Evolutionary conservation across 2,329 filamentous ascomycete species (phyloP), one percentile per base, ranked within the genome.

Genomic region (Hypoxylon sp.): DNA sequence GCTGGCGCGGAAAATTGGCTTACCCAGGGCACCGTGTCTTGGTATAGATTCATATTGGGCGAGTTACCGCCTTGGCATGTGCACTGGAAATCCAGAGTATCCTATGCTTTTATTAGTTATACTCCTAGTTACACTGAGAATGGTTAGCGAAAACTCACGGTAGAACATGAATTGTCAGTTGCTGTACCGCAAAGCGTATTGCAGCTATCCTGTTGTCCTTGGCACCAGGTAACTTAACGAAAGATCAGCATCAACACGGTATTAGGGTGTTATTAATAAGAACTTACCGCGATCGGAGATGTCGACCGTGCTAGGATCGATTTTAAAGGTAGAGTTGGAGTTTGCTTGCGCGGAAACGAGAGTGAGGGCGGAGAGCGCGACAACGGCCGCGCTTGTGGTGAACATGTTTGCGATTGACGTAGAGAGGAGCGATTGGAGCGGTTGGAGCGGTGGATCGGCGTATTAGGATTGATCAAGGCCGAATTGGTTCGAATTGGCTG

Each of bases 21-120:
- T 74, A 77, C 76, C 73, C 72, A 77, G 23, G 76, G 76, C 70
- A 89, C 78, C 2, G 85, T 86, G 79, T 87, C 82, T 52, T 68
- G 72, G 79, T 86, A 89, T 76, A 84, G 82, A 76, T 86, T 79
- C 49, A 89, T 82, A 63, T 83, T 84, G 13, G 86, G 85, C 5
- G 80, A 79, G 50, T 81, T 82, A 73, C 76, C 79, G 77, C 87
- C 86, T 34, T 74, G 58, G 80, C 86, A 88, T 14, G 77, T 80
- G 77, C 86, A 89, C 14, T 75, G 70, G 78, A 82, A 88, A 58
- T 77, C 70, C 46, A 88, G 80, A 46, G 80, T 80, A 43, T 60
- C 58, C 82, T 86, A 68, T 46, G 65, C 28, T 14, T 21, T 65
- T 28, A 66, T 70, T 66, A 74, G 58, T 34, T 14, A 36, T 53